Percentiles rank a stretch among this genome's conserved stretches.
Conservation (phyloP, 371 early-diverging fungal species). For the Mortierella sp. region DNA sequence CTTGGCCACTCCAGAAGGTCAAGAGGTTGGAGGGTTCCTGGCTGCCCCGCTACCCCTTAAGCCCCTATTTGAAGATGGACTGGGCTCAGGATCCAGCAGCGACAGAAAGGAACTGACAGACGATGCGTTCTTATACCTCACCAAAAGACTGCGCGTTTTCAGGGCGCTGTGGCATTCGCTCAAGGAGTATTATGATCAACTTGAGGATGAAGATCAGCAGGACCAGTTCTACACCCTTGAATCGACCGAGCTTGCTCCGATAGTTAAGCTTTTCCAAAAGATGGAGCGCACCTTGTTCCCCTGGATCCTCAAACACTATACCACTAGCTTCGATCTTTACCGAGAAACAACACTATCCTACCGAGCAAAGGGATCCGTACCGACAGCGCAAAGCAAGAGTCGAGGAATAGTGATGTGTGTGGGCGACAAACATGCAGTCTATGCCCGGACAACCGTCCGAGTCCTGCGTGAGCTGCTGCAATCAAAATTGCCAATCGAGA, state of each 20-base stretch:
- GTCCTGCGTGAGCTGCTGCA: slow-evolving; percentile 66
- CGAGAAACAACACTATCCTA: background rate
- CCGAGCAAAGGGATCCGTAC: background rate
- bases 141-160: slow-evolving; percentile 29
- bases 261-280: slow-evolving; percentile 22
- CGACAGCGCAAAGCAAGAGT: slow-evolving; percentile 26
- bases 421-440: slow-evolving; percentile 72
- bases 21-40: slow-evolving; percentile 9
- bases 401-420: slow-evolving; percentile 79
- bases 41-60: background rate
- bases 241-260: slow-evolving; percentile 19
- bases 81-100: too few relatives aligned
- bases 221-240: slow-evolving; percentile 13
- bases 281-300: slow-evolving; percentile 33
- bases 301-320: slow-evolving; percentile 18
- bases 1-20: slow-evolving; percentile 18
- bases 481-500: slow-evolving; percentile 76
- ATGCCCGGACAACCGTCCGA: slow-evolving; percentile 67
- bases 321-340: slow-evolving; percentile 24
- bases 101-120: background rate
- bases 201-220: slow-evolving; percentile 13
- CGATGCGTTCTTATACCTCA: slow-evolving; percentile 15
- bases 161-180: slow-evolving; percentile 18
- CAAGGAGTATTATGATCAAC: slow-evolving; percentile 11
- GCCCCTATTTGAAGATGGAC: background rate